These are phyloP conservation scores for rapeseed (Brassica napus) DNA, from an alignment of 345 rosid species.

Conservation along the genomic window Da-Ae NC_063436.1:30017001-30017500, in stretches of 20 bases:
- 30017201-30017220: background rate
- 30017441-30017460: conserved; percentile 49
- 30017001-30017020: conserved; percentile 80
- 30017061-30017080: conserved; percentile 83
- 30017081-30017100: conserved; percentile 82
- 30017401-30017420: background rate
- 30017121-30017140: conserved; percentile 82
- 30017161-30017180: conserved; percentile 9
- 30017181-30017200: background rate
- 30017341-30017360: conserved; percentile 80
- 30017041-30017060: conserved; percentile 87
- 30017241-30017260: conserved; percentile 82
- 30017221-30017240: conserved; percentile 26
- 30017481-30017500: conserved; percentile 86
- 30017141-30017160: conserved; percentile 70
- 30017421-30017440: background rate
- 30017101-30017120: conserved; percentile 77
- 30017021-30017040: conserved; percentile 69
- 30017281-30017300: conserved; percentile 92
- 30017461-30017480: conserved; percentile 84
- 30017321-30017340: conserved; percentile 77
- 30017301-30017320: conserved; percentile 73
- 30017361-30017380: conserved; percentile 61
- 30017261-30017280: conserved; percentile 87
- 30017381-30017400: conserved; percentile 6